Evolutionary conservation across 768 basidiomycete species (phyloP).

Genomic region (Auricularia sp.): DNA sequence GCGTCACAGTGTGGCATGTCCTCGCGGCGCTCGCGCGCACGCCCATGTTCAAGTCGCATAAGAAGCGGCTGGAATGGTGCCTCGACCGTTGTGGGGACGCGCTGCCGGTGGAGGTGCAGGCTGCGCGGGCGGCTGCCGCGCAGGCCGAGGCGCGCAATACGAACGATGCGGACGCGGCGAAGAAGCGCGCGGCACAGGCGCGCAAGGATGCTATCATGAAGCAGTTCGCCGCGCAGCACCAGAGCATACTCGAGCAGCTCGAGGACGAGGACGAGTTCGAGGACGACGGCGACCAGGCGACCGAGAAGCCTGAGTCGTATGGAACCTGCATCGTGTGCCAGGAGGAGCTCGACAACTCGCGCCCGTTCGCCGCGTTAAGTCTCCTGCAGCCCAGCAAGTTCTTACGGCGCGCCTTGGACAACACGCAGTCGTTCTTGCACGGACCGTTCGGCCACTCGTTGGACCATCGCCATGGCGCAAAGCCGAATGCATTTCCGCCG

Average conservation of each 20-base stretch:
- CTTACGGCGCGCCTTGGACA: conserved; percentile 60
- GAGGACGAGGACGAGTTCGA: conserved; percentile 55
- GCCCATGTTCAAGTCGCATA: conserved; percentile 64
- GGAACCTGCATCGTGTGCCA: conserved; percentile 99
- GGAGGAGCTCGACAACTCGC: conserved; percentile 67
- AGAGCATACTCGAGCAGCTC: conserved; percentile 71
- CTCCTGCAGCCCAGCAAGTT: conserved; percentile 81
- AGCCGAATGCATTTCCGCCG: neutral
- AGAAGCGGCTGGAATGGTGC: conserved; percentile 65
- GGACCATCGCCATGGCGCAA: neutral
- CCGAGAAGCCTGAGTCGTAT: conserved; percentile 41
- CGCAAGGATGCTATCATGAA: conserved; percentile 92
- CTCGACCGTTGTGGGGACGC: conserved; percentile 47
- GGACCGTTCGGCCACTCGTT: conserved; percentile 11
- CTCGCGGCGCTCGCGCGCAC: conserved; percentile 63
- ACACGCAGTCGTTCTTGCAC: conserved; percentile 56
- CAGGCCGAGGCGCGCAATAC: conserved; percentile 23
- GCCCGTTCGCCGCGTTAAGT: conserved; percentile 78
- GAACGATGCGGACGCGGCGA: conserved; percentile 50
- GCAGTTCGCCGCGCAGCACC: conserved; percentile 90
- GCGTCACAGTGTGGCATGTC: conserved; percentile 55
- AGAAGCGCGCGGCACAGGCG: conserved; percentile 77
- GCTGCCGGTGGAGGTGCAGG: conserved; percentile 46
- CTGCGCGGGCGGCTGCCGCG: conserved; percentile 35
- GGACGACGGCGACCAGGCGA: conserved; percentile 43